Evolutionary conservation across 192 early-diverging fungal species (phyloP), one percentile per base, ranked within the genome.

Genomic region (Podila minutissima): DNA sequence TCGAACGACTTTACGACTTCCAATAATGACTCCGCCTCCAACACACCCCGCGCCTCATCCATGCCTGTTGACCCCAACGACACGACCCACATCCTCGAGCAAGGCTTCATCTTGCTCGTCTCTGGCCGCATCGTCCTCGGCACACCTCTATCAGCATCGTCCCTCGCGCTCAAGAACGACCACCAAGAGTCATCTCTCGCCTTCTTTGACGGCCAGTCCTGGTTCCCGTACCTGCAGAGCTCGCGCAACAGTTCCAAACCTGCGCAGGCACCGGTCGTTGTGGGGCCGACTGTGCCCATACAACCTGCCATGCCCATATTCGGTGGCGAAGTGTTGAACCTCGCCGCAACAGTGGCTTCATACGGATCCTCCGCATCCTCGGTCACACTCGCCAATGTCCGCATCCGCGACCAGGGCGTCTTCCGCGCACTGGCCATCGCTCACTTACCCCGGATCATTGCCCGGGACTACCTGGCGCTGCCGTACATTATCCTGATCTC

Each of bases 401-500:
- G 75, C 12, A 22, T 66, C 2, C 75, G 75, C 5, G 75, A 78
- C 59, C 75, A 78, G 57, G 75, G 75, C 8, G 69, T 78, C 5
- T 71, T 78, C 37, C 75, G 69, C 3, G 75, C 71, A 7, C 37
- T 75, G 17, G 78, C 74, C 4, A 82, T 82, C 26, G 78, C 78
- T 20, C 74, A 82, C 37, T 41, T 74, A 11, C 71, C 78, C 2
- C 46, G 75, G 8, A 71, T 78, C 59, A 67, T 78, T 48, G 29
- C 69, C 9, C 68, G 69, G 0, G 83, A 66, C 26, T 78, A 74
- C 28, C 69, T 86, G 12, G 67, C 93, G 0, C 74, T 90, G 0
- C 88, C 91, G 5, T 75, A 91, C 46, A 91, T 94, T 4, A 91
- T 94, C 32, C 73, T 93, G 15, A 90, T 93, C 58, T 89, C 93